Evolutionary conservation across 306 rosid species (phyloP).

Genomic region (Ceratonia siliqua): DNA sequence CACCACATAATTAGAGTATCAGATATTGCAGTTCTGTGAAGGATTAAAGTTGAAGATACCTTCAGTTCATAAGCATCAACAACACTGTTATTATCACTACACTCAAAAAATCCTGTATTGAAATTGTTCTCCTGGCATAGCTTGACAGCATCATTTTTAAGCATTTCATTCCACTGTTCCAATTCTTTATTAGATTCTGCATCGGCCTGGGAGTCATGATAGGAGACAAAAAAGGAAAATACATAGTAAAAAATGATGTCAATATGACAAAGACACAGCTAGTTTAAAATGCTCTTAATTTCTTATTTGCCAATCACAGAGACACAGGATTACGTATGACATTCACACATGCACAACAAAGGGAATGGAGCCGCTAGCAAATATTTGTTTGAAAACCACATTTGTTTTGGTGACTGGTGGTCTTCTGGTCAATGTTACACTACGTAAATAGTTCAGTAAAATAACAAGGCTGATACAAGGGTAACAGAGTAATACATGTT

Average conservation of each 20-base stretch:
- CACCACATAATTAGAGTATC: background rate
- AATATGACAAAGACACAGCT: slow-evolving; percentile 2
- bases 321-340: background rate
- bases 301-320: slow-evolving; percentile 8
- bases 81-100: slow-evolving; percentile 74
- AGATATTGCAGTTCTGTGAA: slow-evolving; percentile 1
- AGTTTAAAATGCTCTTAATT: background rate
- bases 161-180: slow-evolving; percentile 98
- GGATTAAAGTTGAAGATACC: slow-evolving; percentile 45
- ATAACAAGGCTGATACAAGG: background rate
- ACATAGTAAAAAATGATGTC: background rate
- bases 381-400: background rate
- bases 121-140: slow-evolving; percentile 93
- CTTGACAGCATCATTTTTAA: slow-evolving; percentile 79
- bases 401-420: slow-evolving; percentile 1
- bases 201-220: slow-evolving; percentile 61
- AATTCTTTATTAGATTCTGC: slow-evolving; percentile 85
- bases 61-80: slow-evolving; percentile 95
- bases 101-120: slow-evolving; percentile 90
- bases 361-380: slow-evolving; percentile 2
- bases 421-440: slow-evolving; percentile 10
- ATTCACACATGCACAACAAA: slow-evolving; percentile 15
- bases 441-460: background rate
- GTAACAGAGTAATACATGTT: background rate
- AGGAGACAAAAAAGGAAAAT: background rate